A percentile compares a stretch with the other conserved stretches of the same genome.
These are phyloP conservation scores for Closterium sp. DNA, from an alignment of 139 green algal genomes.

Conservation along the genomic window DNA sequence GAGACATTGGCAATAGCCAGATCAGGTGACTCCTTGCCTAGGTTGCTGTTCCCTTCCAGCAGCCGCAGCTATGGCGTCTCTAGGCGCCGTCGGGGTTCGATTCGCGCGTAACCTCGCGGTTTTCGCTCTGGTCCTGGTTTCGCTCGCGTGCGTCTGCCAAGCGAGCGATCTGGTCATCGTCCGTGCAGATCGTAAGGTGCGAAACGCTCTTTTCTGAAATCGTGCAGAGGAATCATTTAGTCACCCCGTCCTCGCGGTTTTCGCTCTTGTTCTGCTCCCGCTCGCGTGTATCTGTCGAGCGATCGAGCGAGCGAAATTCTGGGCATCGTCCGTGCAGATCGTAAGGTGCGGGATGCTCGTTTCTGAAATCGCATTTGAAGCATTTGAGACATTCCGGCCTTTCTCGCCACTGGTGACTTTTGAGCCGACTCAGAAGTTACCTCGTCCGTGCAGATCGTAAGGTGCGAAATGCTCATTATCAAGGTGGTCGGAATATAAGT, in stretches of 20 bases:
- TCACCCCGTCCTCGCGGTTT: too few species aligned
- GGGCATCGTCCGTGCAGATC: not conserved
- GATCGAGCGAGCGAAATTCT: too few species aligned
- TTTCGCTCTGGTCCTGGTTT: not conserved
- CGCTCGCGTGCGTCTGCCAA: not conserved
- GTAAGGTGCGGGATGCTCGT: not conserved
- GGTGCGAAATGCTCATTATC: too few species aligned
- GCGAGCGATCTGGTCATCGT: not conserved
- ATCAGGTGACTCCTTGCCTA: not conserved
- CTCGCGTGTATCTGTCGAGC: too few species aligned
- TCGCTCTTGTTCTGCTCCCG: too few species aligned
- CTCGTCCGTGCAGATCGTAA: too few species aligned
- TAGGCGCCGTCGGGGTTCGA: not conserved
- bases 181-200: not conserved
- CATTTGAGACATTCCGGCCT: too few species aligned
- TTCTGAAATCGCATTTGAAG: too few species aligned
- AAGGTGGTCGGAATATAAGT: too few species aligned
- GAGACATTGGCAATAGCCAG: not conserved
- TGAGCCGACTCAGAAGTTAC: too few species aligned
- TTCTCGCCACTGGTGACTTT: too few species aligned
- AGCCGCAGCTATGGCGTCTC: not conserved
- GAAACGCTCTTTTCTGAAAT: not conserved
- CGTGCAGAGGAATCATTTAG: not conserved
- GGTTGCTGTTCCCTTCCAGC: not conserved
- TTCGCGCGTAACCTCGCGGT: not conserved